A percentile compares a stretch with the other conserved stretches of the same genome.
These are phyloP conservation scores for Leersia perrieri DNA, from an alignment of 176 grass and related monocot genomes.

Conservation along the genomic window DNA sequence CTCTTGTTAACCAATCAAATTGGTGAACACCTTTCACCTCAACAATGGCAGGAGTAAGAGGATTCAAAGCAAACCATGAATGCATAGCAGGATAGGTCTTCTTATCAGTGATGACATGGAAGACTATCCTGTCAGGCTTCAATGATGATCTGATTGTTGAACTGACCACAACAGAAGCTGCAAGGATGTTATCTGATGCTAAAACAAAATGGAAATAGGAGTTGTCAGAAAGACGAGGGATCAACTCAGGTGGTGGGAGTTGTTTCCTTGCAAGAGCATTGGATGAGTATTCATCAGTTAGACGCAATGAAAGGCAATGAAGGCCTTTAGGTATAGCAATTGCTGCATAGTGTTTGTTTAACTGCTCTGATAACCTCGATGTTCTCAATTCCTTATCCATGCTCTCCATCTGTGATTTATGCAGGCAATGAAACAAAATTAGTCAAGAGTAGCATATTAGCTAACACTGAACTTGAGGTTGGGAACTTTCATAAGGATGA, in stretches of 20 bases:
- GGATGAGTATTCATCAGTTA: slow-evolving; percentile 99
- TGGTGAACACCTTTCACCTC: slow-evolving; percentile 95
- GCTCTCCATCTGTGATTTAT: slow-evolving; percentile 79
- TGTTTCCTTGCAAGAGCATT: slow-evolving; percentile 97
- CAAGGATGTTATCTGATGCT: slow-evolving; percentile 96
- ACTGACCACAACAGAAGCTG: slow-evolving; percentile 90
- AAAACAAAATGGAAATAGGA: slow-evolving; percentile 81
- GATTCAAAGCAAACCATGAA: slow-evolving; percentile 98
- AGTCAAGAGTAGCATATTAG: slow-evolving; percentile 8
- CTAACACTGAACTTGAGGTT: slow-evolving; percentile 13
- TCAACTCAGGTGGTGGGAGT: slow-evolving; percentile 80
- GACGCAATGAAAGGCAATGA: slow-evolving; percentile 86
- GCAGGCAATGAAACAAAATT: slow-evolving; percentile 25
- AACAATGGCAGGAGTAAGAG: slow-evolving; percentile 62
- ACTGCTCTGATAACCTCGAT: slow-evolving; percentile 80
- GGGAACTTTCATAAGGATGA: background rate
- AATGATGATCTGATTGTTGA: slow-evolving; percentile 69
- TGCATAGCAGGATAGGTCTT: slow-evolving; percentile 98
- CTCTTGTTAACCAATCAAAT: slow-evolving; percentile 95
- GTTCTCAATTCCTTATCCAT: slow-evolving; percentile 88
- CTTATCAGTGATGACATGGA: slow-evolving; percentile 97
- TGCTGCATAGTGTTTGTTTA: slow-evolving; percentile 94
- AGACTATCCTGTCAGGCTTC: slow-evolving; percentile 81
- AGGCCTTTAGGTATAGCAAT: slow-evolving; percentile 94
- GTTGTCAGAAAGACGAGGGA: slow-evolving; percentile 75